These are phyloP conservation scores for Bremia lactucae DNA, from an alignment of 352 stramenopile genomes.

Conservation along the genomic window DNA sequence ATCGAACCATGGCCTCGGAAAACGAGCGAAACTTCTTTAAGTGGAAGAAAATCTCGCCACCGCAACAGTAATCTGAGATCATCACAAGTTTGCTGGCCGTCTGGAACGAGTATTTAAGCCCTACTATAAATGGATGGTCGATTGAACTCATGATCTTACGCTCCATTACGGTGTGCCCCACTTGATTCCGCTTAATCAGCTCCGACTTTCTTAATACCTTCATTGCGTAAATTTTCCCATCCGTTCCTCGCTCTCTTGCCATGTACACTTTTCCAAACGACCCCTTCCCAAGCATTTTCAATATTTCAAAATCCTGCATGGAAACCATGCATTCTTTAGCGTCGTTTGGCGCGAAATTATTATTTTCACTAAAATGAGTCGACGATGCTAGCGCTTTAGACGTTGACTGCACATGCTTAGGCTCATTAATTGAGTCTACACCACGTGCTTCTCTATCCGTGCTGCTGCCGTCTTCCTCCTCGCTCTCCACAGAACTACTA, in stretches of 20 bases:
- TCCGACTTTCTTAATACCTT: conserved; percentile 83
- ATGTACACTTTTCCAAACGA: conserved; percentile 97
- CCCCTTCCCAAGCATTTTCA: conserved; percentile 96
- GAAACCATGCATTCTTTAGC: conserved; percentile 26
- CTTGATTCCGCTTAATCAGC: conserved; percentile 82
- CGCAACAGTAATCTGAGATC: conserved; percentile 85
- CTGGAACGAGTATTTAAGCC: conserved; percentile 88
- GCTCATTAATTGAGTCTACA: conserved; percentile 16
- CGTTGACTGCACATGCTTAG: conserved; percentile 21
- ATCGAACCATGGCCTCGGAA: conserved; percentile 82
- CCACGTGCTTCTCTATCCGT: conserved; percentile 23
- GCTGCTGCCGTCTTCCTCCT: conserved; percentile 51
- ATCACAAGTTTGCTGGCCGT: conserved; percentile 87
- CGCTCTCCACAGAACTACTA: conserved; percentile 30
- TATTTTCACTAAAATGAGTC: conserved; percentile 16
- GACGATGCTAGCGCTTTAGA: conserved; percentile 15
- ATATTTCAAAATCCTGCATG: conserved; percentile 91
- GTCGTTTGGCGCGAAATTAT: conserved; percentile 15
- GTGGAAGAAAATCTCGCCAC: conserved; percentile 88
- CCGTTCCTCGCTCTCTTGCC: conserved; percentile 75
- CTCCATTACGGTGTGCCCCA: conserved; percentile 85
- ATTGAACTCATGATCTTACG: conserved; percentile 84
- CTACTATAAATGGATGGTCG: conserved; percentile 95
- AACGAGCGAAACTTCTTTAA: conserved; percentile 87
- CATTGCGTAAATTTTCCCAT: conserved; percentile 78